Evolutionary conservation across 768 basidiomycete genomes (phyloP), one percentile per base, ranked within the genome.

Genomic region (Lactifluus pinguis): DNA sequence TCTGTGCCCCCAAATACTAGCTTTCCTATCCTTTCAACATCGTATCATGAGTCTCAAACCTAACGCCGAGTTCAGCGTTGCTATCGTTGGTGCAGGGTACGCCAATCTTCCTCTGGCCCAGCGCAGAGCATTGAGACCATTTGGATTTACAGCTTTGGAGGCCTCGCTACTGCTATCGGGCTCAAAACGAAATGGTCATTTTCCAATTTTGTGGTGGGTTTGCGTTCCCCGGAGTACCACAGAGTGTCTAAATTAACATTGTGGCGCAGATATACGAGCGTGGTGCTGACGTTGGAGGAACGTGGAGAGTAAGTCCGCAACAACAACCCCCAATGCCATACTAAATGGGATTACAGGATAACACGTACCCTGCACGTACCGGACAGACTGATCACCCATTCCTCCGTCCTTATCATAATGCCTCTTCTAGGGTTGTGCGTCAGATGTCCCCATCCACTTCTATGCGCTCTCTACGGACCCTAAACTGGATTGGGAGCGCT

Each of bases 231-330:
- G 6, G 4, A 5, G 1, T 11, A 14, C 10, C 1, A 1, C 29
- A 8, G 9, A 36, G 7, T 38, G 3, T 34, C 10, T 0, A 55
- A 55, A 36, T 1, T 2, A 41, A 55, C 38, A 0, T 10, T 29
- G 14, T 38, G n/a, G 14, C 47, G 2, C 44, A 75, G 74, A 71
- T 74, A 14, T 71, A 71, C 50, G 73, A 74, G 56, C 66, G 68
- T 51, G 65, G 65, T 1, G 38, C 48, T 8, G 72, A 65, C 21
- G 51, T 74, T 34, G 69, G 68, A 34, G 69, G 69, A 19, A 69
- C 67, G 9, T 70, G 69, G 69, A 53, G 66, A 38, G 69, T 69
- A 36, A 57, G 68, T 49, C 21, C 41, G 10, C 14, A 30, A 1
- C 13, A 9, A 17, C 41, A 42, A 17, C 41, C 3, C 11, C 8